Conservation (phyloP, 2,329 filamentous ascomycete genomes). For the Dactylellina leptospora region DNA sequence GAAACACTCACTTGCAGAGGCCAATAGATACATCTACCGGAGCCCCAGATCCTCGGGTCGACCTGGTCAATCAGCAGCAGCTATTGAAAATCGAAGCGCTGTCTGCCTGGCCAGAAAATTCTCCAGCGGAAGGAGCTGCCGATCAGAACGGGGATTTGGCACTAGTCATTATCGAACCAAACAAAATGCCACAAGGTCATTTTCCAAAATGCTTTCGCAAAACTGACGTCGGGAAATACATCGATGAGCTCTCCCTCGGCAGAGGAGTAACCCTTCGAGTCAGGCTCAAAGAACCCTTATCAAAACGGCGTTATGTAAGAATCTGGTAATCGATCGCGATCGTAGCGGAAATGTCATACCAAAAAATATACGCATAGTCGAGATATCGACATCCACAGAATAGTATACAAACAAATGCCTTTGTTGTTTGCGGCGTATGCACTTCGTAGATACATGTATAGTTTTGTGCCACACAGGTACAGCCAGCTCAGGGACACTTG, state of each 20-base stretch:
- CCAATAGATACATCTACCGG: slow-evolving; percentile 44
- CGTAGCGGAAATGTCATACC: background rate
- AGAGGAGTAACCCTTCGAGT: slow-evolving; percentile 4
- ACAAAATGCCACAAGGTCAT: background rate
- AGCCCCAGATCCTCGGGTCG: slow-evolving; percentile 51
- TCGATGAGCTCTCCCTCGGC: slow-evolving; percentile 24
- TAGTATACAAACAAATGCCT: background rate
- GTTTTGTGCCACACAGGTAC: slow-evolving; percentile 16
- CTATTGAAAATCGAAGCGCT: slow-evolving; percentile 22
- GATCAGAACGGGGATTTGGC: slow-evolving; percentile 28
- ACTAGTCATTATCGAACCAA: slow-evolving; percentile 15
- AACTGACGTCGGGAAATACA: slow-evolving; percentile 6
- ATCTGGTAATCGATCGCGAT: slow-evolving; percentile 13
- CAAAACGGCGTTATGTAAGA: slow-evolving; percentile 15
- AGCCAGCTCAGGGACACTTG: background rate
- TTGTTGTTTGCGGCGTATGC: background rate
- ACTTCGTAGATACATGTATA: too few relatives aligned
- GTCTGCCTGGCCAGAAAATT: slow-evolving; percentile 36
- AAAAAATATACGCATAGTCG: background rate
- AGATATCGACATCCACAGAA: slow-evolving; percentile 2
- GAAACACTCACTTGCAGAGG: slow-evolving; percentile 34
- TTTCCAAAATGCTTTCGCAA: background rate
- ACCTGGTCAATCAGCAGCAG: slow-evolving; percentile 48
- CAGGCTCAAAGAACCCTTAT: slow-evolving; percentile 11
- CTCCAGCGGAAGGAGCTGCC: slow-evolving; percentile 41